Evolutionary conservation across 2,329 filamentous ascomycete species (phyloP).

Genomic region (Aspergillus alliaceus): DNA sequence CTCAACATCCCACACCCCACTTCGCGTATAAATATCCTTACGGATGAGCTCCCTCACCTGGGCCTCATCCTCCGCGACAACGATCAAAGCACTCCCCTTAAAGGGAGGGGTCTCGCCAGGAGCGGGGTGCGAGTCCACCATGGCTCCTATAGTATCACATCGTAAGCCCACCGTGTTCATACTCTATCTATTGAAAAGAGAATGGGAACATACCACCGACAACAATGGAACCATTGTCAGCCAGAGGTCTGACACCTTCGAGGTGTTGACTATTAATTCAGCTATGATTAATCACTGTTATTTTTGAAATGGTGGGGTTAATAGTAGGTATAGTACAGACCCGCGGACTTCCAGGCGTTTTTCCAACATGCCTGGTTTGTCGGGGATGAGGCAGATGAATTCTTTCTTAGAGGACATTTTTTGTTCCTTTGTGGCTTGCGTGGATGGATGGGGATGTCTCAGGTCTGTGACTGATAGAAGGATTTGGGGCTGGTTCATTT

Average conservation of each 20-base stretch:
- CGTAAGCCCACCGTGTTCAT: background rate
- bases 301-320: background rate
- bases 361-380: constrained; percentile 59
- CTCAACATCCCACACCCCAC: constrained; percentile 77
- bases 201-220: constrained; percentile 61
- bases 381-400: constrained; percentile 69
- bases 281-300: too few species aligned
- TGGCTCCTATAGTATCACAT: constrained; percentile 55
- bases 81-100: constrained; percentile 70
- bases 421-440: background rate
- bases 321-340: constrained; percentile 25
- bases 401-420: constrained; percentile 50
- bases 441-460: background rate
- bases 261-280: constrained; percentile 57
- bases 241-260: constrained; percentile 51
- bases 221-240: constrained; percentile 60
- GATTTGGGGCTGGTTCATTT: background rate
- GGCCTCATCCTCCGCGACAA: constrained; percentile 65
- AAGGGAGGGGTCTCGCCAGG: constrained; percentile 65
- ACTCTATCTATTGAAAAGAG: background rate
- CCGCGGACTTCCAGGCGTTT: constrained; percentile 58
- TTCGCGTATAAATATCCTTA: constrained; percentile 70
- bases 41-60: constrained; percentile 67
- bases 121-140: constrained; percentile 65
- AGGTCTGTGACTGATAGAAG: background rate